These are phyloP conservation scores for Salvia miltiorrhiza DNA, from an alignment of 257 asterid species.

Conservation along the genomic window DNA sequence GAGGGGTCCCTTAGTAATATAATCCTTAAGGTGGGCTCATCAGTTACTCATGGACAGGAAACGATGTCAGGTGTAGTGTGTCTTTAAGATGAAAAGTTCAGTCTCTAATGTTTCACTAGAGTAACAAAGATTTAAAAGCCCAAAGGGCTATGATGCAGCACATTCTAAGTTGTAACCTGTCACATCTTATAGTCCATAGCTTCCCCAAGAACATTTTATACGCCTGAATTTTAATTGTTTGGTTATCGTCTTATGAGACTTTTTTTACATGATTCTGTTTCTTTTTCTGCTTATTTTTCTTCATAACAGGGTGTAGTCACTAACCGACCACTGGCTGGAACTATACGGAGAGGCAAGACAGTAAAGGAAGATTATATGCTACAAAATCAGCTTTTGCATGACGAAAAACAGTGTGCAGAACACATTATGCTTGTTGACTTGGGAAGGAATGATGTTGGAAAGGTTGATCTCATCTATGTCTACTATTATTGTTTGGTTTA, in stretches of 20 bases:
- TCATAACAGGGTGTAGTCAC: conserved; percentile 62
- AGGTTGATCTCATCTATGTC: conserved; percentile 44
- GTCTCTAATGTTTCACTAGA: not conserved
- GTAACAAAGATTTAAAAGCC: not conserved
- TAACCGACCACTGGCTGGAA: conserved; percentile 96
- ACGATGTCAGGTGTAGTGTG: not conserved
- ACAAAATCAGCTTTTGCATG: conserved; percentile 81
- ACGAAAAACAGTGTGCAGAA: conserved; percentile 94
- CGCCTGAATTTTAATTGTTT: not conserved
- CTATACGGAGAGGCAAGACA: conserved; percentile 91
- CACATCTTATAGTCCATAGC: conserved; percentile 4
- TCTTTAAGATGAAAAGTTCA: not conserved
- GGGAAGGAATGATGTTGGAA: conserved; percentile 99
- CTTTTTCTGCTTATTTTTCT: conserved; percentile 11
- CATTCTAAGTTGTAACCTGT: not conserved
- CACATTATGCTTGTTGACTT: conserved; percentile 98
- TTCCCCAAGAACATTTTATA: not conserved
- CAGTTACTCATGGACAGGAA: not conserved
- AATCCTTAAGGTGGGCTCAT: not conserved
- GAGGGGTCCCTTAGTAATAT: not conserved
- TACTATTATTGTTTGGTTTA: not conserved
- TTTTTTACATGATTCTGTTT: conserved; percentile 5
- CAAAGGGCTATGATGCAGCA: not conserved
- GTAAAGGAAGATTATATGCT: conserved; percentile 80
- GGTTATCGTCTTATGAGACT: not conserved